Evolutionary conservation across 305 asterid species (phyloP).

Genomic region (Fraxinus baroniana): DNA sequence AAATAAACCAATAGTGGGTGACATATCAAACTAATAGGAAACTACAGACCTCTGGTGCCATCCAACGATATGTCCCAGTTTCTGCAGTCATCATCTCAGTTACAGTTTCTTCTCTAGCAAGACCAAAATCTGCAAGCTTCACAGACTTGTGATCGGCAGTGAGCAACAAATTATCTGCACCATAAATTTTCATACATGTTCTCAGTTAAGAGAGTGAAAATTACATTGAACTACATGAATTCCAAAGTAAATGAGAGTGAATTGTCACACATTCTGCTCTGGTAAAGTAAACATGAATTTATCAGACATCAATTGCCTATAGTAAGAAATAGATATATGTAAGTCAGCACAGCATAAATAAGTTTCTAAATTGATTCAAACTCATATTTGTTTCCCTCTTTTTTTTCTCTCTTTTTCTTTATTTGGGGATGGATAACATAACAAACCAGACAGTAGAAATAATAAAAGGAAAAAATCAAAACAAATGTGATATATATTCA

Average conservation of each 20-base stretch:
- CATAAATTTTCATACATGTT: constrained; percentile 31
- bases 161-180: constrained; percentile 93
- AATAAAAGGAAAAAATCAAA: neutral
- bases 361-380: neutral
- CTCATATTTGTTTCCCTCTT: neutral
- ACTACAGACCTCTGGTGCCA: constrained; percentile 94
- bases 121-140: constrained; percentile 98
- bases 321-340: neutral
- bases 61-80: constrained; percentile 98
- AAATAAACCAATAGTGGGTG: neutral
- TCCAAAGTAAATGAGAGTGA: neutral
- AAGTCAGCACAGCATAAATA: neutral
- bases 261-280: neutral
- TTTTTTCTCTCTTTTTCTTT: neutral
- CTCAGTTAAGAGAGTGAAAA: constrained; percentile 24
- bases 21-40: neutral
- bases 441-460: neutral
- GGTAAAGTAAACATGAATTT: neutral
- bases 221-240: neutral
- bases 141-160: constrained; percentile 80
- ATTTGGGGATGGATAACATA: neutral
- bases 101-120: constrained; percentile 93
- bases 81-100: constrained; percentile 99
- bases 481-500: constrained; percentile 1
- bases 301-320: neutral